These are phyloP conservation scores for Kwoniella botswanensis DNA, from an alignment of 768 basidiomycete genomes.

Conservation along the genomic window DNA sequence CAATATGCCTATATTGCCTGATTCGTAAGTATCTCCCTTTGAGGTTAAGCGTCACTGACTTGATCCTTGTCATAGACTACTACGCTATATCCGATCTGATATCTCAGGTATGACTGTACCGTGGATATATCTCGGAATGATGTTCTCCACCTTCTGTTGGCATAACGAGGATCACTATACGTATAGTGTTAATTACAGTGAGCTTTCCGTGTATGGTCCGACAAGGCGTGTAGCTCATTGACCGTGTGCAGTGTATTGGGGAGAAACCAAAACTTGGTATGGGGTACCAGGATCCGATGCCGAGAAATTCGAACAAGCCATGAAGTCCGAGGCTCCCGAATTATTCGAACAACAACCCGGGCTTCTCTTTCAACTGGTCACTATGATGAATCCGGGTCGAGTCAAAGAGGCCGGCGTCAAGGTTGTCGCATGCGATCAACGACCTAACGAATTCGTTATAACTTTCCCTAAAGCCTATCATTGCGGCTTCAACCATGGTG, in stretches of 20 bases:
- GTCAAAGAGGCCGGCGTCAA: conserved; percentile 85
- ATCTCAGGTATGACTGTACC: conserved; percentile 99
- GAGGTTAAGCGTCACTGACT: not conserved
- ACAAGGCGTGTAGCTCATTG: not conserved
- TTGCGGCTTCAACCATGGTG: conserved; percentile 97
- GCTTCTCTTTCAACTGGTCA: conserved; percentile 94
- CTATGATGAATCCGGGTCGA: conserved; percentile 92
- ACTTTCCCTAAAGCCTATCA: conserved; percentile 98
- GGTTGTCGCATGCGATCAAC: conserved; percentile 92
- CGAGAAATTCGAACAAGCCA: conserved; percentile 93
- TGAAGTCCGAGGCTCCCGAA: conserved; percentile 93
- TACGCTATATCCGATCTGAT: conserved; percentile 97
- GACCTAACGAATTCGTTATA: conserved; percentile 95
- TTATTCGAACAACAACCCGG: conserved; percentile 97
- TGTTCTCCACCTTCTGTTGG: conserved; percentile 99
- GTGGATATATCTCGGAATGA: conserved; percentile 99
- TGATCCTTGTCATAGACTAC: conserved; percentile 59
- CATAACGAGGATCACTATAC: conserved; percentile 99
- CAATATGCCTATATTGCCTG: conserved; percentile 89
- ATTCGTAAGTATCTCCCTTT: conserved; percentile 63
- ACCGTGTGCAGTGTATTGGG: conserved; percentile 82
- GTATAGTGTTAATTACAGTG: conserved; percentile 92
- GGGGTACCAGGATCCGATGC: conserved; percentile 95
- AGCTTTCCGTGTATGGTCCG: conserved; percentile 47
- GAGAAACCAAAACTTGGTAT: conserved; percentile 99